phyloP scores from a whole-genome alignment of 129 eudicot species.

The Pittosporum tobira region DNA sequence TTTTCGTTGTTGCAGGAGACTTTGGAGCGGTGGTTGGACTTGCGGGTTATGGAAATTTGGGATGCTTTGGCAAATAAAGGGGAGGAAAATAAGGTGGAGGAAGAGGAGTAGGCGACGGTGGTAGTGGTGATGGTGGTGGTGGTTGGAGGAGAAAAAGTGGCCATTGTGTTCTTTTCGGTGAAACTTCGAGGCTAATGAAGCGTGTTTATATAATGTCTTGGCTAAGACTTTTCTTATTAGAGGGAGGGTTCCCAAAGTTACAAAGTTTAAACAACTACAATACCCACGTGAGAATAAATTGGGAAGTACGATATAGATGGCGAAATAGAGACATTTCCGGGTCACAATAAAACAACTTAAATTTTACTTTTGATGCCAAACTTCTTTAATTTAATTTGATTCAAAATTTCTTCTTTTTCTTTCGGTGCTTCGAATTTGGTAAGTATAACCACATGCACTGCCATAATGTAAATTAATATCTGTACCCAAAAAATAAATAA shows the following conservation, averaged over 20 bases:
- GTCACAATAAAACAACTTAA: no score
- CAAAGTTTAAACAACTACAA: background rate
- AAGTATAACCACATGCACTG: no score
- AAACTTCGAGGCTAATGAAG: background rate
- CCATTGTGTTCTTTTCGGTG: conserved; percentile 11
- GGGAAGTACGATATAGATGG: background rate
- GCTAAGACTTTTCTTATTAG: background rate
- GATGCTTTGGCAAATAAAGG: conserved; percentile 7
- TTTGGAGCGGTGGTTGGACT: background rate
- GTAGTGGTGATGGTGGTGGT: background rate
- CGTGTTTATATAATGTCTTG: conserved; percentile 9
- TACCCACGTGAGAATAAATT: background rate
- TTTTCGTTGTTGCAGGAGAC: conserved; percentile 22
- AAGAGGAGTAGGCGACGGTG: background rate
- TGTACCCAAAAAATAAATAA: no score
- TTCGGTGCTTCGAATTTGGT: no score
- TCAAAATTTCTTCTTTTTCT: no score
- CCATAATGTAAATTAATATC: no score
- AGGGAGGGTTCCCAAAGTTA: background rate
- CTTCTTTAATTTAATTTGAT: no score
- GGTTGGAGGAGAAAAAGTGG: conserved; percentile 13
- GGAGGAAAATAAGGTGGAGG: background rate
- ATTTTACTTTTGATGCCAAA: no score
- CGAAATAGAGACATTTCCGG: no score
- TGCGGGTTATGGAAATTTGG: conserved; percentile 1